phyloP scores from a whole-genome alignment of 208 protist species.

The Novymonas esmeraldas region DNA sequence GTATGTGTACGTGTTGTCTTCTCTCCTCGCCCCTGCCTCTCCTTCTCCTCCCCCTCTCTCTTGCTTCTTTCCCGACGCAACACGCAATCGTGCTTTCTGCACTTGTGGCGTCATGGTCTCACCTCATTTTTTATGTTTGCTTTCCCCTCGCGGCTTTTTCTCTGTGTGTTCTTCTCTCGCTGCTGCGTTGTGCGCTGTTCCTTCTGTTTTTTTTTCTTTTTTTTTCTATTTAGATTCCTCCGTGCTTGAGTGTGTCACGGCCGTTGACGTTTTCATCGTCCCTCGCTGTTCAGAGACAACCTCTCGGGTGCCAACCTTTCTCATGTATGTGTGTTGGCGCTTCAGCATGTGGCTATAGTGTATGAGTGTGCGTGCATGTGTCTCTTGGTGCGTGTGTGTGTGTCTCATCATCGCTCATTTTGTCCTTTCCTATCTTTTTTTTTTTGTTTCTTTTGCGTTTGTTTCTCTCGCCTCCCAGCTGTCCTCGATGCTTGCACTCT shows the following conservation, averaged over 20 bases:
- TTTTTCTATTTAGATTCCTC: background rate
- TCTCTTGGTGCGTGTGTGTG: background rate
- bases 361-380: background rate
- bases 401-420: conserved; percentile 2
- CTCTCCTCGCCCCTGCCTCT: background rate
- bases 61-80: background rate
- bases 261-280: no score
- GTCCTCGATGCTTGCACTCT: no score
- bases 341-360: no score
- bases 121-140: background rate
- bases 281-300: no score
- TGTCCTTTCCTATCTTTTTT: conserved; percentile 1
- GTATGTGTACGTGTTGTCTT: background rate
- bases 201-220: background rate
- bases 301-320: no score
- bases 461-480: no score
- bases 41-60: background rate
- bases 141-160: background rate
- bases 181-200: background rate
- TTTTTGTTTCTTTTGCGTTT: no score
- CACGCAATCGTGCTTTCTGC: background rate
- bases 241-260: background rate
- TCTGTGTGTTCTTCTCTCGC: background rate
- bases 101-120: no score
- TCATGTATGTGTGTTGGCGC: no score